Base-by-base conservation (phyloP, 495 filamentous ascomycete species). In the Aspergillus conjunctus region DNA sequence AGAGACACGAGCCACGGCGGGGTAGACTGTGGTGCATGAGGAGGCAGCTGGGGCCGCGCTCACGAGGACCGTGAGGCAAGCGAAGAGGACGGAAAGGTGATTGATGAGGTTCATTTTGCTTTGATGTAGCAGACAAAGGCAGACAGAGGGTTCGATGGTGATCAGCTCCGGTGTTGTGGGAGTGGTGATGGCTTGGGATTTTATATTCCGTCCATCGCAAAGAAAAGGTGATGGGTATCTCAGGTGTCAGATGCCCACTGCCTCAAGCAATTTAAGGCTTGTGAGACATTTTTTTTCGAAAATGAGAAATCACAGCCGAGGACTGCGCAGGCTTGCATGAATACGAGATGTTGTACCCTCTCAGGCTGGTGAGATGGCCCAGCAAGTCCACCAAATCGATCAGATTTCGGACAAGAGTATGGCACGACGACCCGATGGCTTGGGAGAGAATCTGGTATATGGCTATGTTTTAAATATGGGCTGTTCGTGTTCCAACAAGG, bases 61-160 rank as follows among this genome's bases (percentile, higher is more conserved):
- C 8, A 39, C 51, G 4, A 60, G 22, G 30, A 18, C 17, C n/a
- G 50, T 34, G 12, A 60, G 39, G 39, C 50, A 7, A 1, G 41
- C 17, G 26, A 60, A 22, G 58, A 60, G 39, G 48, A 58, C 11
- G 21, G 49, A 54, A 37, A 31, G 7, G 58, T 43, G 30, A 20
- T 60, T 46, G 51, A 48, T 17, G 50, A 48, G 17, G 39, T 53
- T 41, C 49, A 54, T 53, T 26, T 54, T 60, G 58, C 21, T 41
- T n/a, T 41, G 15, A 39, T 3, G 0, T 11, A 14, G 0, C 0
- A n/a, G 11, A n/a, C 11, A 14, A 41, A 11, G 15, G 37, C 37
- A 14, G 11, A 9, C 15, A 15, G 3, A 41, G 37, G 37, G 6
- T 41, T 41, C 15, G 37, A 15, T 41, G 5, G 9, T 41, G 37